phyloP scores from a whole-genome alignment of 495 filamentous ascomycete species.

The Astrocystis sublimbata region DNA sequence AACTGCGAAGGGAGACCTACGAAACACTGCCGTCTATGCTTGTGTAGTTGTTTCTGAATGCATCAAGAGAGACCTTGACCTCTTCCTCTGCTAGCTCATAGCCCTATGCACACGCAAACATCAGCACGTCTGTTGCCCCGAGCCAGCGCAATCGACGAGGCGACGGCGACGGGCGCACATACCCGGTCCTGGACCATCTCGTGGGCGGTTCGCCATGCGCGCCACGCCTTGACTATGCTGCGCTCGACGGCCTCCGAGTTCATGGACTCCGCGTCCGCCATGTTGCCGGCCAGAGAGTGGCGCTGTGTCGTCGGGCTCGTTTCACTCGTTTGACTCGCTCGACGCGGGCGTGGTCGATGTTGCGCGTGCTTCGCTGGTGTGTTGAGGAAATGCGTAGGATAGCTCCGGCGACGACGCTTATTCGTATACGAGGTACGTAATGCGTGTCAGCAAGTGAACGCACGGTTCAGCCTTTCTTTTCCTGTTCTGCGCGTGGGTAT shows the following conservation, averaged over 20 bases:
- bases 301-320: background rate
- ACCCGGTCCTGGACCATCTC: constrained; percentile 86
- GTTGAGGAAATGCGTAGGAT: too few relatives aligned
- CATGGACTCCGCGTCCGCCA: constrained; percentile 56
- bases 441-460: too few relatives aligned
- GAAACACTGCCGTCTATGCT: constrained; percentile 69
- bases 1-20: constrained; percentile 47
- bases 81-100: constrained; percentile 91
- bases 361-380: too few relatives aligned
- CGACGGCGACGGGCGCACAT: background rate
- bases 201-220: constrained; percentile 82
- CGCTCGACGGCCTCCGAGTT: constrained; percentile 58
- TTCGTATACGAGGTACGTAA: too few relatives aligned
- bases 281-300: constrained; percentile 23
- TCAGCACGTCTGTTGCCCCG: constrained; percentile 1
- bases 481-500: too few relatives aligned
- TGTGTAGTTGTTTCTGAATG: constrained; percentile 68
- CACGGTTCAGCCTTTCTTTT: too few relatives aligned
- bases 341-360: background rate
- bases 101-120: constrained; percentile 57
- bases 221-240: constrained; percentile 75
- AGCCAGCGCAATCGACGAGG: background rate
- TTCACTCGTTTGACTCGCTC: background rate
- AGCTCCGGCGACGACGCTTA: too few relatives aligned
- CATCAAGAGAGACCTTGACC: constrained; percentile 73